These are phyloP conservation scores for Populus simonii DNA, from an alignment of 345 rosid genomes.

Conservation along the genomic window DNA sequence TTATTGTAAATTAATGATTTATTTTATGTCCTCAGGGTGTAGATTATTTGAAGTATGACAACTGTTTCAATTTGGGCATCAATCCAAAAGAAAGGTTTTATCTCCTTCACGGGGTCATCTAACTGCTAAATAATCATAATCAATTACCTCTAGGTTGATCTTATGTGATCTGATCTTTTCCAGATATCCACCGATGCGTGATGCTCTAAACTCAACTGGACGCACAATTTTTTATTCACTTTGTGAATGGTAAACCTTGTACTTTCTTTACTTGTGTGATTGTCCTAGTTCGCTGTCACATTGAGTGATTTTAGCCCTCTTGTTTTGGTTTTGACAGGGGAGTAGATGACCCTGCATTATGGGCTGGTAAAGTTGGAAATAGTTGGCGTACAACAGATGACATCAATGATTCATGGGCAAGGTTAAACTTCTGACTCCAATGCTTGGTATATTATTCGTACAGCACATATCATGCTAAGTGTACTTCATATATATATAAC, in stretches of 20 bases:
- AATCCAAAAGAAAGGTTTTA: constrained; percentile 64
- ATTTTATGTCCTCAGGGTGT: constrained; percentile 55
- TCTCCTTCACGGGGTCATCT: constrained; percentile 16
- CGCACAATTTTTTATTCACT: constrained; percentile 74
- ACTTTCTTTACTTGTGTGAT: neutral
- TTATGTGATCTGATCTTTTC: constrained; percentile 16
- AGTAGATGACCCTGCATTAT: constrained; percentile 85
- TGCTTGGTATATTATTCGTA: neutral
- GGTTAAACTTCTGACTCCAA: constrained; percentile 45
- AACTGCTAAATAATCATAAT: constrained; percentile 5
- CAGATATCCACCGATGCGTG: constrained; percentile 96
- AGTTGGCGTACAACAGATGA: constrained; percentile 98
- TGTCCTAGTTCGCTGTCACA: neutral
- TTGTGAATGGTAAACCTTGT: constrained; percentile 75
- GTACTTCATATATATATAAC: neutral
- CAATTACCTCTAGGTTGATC: constrained; percentile 1
- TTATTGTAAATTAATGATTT: constrained; percentile 3
- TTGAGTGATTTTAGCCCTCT: constrained; percentile 7
- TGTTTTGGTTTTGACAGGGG: constrained; percentile 57
- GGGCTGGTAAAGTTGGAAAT: constrained; percentile 91
- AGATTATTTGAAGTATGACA: constrained; percentile 95
- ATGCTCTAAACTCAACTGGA: constrained; percentile 76
- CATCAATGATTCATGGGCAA: constrained; percentile 93
- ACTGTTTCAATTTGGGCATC: constrained; percentile 88
- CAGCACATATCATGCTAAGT: neutral